These are phyloP conservation scores for Globisporangium radiosum DNA, from an alignment of 352 stramenopile genomes.

Conservation along the genomic window DNA sequence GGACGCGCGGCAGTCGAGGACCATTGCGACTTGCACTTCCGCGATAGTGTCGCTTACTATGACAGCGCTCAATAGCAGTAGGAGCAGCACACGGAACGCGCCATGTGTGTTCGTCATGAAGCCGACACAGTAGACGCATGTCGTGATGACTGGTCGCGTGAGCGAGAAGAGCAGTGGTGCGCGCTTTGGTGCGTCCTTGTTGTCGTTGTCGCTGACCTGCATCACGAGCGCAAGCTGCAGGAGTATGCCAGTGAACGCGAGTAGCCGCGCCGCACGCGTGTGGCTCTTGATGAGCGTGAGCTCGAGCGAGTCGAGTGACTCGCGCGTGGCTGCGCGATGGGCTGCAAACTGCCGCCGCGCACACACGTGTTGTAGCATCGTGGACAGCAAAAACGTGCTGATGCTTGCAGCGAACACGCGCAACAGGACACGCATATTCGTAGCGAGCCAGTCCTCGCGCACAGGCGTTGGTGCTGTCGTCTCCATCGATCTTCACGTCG, in stretches of 20 bases:
- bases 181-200: background rate
- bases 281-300: conserved; percentile 55
- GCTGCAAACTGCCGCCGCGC: conserved; percentile 22
- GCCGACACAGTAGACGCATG: conserved; percentile 41
- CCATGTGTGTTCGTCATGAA: conserved; percentile 73
- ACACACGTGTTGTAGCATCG: conserved; percentile 22
- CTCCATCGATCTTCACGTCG: background rate
- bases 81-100: conserved; percentile 37
- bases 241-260: conserved; percentile 34
- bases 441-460: conserved; percentile 37
- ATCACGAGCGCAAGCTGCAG: conserved; percentile 36
- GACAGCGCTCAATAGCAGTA: conserved; percentile 31
- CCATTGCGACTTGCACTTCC: conserved; percentile 50
- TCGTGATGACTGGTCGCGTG: conserved; percentile 33
- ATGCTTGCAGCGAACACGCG: conserved; percentile 28
- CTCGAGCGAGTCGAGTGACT: conserved; percentile 35
- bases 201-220: conserved; percentile 12
- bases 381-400: conserved; percentile 27
- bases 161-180: conserved; percentile 41
- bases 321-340: conserved; percentile 4
- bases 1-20: conserved; percentile 35
- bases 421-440: conserved; percentile 33
- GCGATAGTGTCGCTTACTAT: conserved; percentile 40
- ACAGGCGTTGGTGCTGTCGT: background rate
- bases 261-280: conserved; percentile 30